Percentiles rank a stretch among this genome's conserved stretches.
Conservation (phyloP, 2,329 filamentous ascomycete genomes). For the Cyphellophora europaea region DNA sequence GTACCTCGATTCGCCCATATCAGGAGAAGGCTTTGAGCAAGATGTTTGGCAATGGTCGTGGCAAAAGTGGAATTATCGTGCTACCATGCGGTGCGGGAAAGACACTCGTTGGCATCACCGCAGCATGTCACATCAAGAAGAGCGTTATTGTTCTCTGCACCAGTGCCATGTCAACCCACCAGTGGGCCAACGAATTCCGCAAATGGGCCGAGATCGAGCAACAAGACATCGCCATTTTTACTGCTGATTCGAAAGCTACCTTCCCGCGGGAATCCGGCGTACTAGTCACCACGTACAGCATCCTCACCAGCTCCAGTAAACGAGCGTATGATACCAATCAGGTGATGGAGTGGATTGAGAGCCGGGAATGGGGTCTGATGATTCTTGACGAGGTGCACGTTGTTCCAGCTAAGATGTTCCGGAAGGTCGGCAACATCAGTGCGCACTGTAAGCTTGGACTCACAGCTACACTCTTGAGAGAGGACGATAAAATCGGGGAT, state of each 20-base stretch:
- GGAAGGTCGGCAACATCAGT: constrained; percentile 88
- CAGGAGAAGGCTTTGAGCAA: constrained; percentile 97
- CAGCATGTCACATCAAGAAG: constrained; percentile 96
- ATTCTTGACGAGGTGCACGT: constrained; percentile 97
- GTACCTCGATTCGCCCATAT: constrained; percentile 84
- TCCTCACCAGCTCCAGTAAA: constrained; percentile 76
- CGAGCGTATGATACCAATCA: constrained; percentile 88
- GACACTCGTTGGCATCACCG: constrained; percentile 95
- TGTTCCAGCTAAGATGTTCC: constrained; percentile 91
- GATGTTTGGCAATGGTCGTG: constrained; percentile 98
- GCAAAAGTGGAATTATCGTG: constrained; percentile 95
- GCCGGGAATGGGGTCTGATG: constrained; percentile 93
- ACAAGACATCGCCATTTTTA: constrained; percentile 89
- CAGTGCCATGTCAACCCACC: constrained; percentile 93
- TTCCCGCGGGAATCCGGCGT: constrained; percentile 89
- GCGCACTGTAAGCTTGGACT: constrained; percentile 91
- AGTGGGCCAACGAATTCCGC: constrained; percentile 93
- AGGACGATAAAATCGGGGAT: constrained; percentile 97
- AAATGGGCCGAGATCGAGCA: constrained; percentile 99
- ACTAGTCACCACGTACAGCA: constrained; percentile 95
- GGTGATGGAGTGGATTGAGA: constrained; percentile 90
- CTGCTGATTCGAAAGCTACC: constrained; percentile 77
- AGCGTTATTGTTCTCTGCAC: constrained; percentile 92
- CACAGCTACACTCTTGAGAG: constrained; percentile 85
- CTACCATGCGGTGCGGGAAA: constrained; percentile 94